These are phyloP conservation scores for Thuja plicata DNA, from an alignment of 83 land plant species.

Conservation along the genomic window DNA sequence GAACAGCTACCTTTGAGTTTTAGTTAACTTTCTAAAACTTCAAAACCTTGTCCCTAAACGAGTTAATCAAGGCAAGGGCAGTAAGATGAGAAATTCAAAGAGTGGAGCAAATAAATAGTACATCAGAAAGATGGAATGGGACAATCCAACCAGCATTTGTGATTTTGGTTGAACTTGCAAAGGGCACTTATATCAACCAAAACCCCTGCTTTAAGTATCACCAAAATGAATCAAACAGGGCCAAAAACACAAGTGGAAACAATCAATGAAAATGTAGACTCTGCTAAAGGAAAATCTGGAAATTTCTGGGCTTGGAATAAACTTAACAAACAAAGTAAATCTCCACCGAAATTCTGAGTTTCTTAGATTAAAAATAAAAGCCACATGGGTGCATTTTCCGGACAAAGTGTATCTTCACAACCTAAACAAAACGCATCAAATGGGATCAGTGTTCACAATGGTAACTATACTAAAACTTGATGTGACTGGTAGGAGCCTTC, in stretches of 20 bases:
- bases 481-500: too few species aligned
- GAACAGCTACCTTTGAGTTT: neutral
- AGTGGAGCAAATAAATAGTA: neutral
- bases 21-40: neutral
- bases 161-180: neutral
- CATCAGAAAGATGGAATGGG: neutral
- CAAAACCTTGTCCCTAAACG: neutral
- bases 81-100: neutral
- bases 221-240: neutral
- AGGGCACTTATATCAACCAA: neutral
- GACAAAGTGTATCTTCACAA: neutral
- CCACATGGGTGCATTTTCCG: neutral
- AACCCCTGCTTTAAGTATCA: neutral
- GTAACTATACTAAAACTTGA: neutral
- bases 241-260: neutral
- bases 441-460: neutral
- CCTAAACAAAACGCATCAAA: neutral
- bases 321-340: neutral
- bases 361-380: neutral
- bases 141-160: neutral
- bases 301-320: neutral
- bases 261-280: neutral
- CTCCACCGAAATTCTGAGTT: neutral
- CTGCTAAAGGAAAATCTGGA: neutral
- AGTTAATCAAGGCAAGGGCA: neutral